Percentiles rank a stretch among this genome's conserved stretches.
phyloP scores from a whole-genome alignment of 179 eudicot genomes.

The Actinidia polygama region DNA sequence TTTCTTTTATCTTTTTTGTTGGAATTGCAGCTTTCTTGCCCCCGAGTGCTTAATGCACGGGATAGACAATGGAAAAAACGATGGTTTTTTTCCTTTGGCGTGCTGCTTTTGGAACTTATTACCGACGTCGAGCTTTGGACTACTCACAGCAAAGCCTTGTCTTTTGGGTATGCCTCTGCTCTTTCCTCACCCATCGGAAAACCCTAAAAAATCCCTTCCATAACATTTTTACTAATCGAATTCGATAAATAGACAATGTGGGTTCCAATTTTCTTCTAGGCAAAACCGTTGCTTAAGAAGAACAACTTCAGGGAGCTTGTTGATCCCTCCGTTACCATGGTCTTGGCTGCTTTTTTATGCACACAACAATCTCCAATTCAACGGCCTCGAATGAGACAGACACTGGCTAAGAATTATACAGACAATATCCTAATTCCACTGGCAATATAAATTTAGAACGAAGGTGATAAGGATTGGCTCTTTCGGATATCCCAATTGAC shows the following conservation, averaged over 20 bases:
- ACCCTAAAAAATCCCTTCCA: background rate
- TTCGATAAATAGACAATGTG: background rate
- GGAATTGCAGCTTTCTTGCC: constrained; percentile 63
- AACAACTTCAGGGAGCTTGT: constrained; percentile 63
- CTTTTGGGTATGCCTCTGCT: constrained; percentile 59
- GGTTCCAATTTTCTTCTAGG: constrained; percentile 43
- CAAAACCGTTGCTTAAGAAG: constrained; percentile 77
- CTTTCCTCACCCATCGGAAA: background rate
- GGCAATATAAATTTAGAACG: background rate
- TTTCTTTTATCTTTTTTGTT: background rate
- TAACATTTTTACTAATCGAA: background rate
- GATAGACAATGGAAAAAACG: constrained; percentile 79
- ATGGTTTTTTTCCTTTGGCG: constrained; percentile 80
- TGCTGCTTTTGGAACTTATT: constrained; percentile 79
- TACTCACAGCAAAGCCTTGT: constrained; percentile 70
- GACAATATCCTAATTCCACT: background rate
- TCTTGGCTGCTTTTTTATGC: constrained; percentile 76
- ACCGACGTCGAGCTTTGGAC: constrained; percentile 80
- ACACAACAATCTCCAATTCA: constrained; percentile 70
- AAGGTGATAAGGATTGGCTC: background rate
- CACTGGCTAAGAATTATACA: constrained; percentile 6
- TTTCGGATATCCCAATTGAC: background rate
- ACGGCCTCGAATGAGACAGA: constrained; percentile 91
- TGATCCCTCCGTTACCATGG: constrained; percentile 74
- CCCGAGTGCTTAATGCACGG: constrained; percentile 90